Base-by-base conservation (phyloP, 176 grass and related monocot genomes). In the Elaeis guineensis region DNA sequence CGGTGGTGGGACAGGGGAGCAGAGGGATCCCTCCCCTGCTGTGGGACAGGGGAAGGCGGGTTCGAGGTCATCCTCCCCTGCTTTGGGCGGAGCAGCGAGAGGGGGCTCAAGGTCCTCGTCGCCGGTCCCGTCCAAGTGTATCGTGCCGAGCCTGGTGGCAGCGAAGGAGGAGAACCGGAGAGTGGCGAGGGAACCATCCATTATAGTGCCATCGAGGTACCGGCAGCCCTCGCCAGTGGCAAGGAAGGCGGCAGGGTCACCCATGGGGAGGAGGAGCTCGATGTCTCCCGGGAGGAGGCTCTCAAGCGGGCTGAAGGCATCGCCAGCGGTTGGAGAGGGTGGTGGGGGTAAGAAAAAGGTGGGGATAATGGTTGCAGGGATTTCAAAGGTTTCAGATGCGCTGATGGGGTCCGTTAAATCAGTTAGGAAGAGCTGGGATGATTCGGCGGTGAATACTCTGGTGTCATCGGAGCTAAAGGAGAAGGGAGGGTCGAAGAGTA, bases 341-440 rank as follows among this genome's bases (percentile, higher is more conserved):
- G 35, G 35, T 0, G 57, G 24, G 1, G 52, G 44, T 30, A 97
- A 89, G 84, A 97, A 89, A 68, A 88, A 85, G 52, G 65, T 75
- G 9, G 90, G 85, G 1, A 30, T 96, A 23, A 22, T 90, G 21
- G 91, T 96, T 5, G 78, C 83, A 22, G 92, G 92, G 14, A 91
- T 91, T 20, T 81, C 87, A 5, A 97, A 77, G 70, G 83, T 85
- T 62, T 59, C 93, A 1, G 93, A 92, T 68, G 65, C 86, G 24
- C 64, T 81, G 6, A 30, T 70, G 3, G 93, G 79, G 1, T 91
- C 87, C 0, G 58, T 59, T 7, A 97, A 83, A 54, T 83, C 87
- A 0, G 81, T 67, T 18, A 80, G 93, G 51, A 97, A 85, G 75
- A 91, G 87, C 78, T 97, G 93, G 93, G 93, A 91, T 2, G 87